Percentiles rank a stretch among this genome's conserved stretches.
These are phyloP conservation scores for Elsinoe necatrix DNA, from an alignment of 2,329 filamentous ascomycete genomes.

Conservation along the genomic window DNA sequence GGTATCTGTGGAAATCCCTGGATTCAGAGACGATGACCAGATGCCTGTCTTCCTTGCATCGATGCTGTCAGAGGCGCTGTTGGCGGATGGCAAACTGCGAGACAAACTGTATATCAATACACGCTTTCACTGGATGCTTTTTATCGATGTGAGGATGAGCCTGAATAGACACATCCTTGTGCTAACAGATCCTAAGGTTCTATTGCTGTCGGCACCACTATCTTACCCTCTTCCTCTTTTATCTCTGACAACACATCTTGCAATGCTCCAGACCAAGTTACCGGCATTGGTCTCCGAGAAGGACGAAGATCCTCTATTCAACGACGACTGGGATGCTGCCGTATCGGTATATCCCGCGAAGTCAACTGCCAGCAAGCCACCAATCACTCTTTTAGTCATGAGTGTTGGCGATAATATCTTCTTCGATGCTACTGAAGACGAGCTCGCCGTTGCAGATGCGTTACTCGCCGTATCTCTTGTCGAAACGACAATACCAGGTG, in stretches of 20 bases:
- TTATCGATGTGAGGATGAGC: slow-evolving; percentile 66
- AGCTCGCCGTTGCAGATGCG: slow-evolving; percentile 85
- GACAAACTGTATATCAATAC: slow-evolving; percentile 76
- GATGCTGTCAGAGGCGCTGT: slow-evolving; percentile 80
- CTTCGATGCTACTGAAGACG: slow-evolving; percentile 85
- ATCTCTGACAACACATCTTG: slow-evolving; percentile 86
- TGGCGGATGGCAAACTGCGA: slow-evolving; percentile 58
- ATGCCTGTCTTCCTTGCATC: slow-evolving; percentile 77
- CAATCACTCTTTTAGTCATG: slow-evolving; percentile 84
- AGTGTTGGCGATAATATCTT: slow-evolving; percentile 80
- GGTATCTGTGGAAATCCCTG: slow-evolving; percentile 83
- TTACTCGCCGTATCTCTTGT: slow-evolving; percentile 78
- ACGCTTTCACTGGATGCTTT: slow-evolving; percentile 93
- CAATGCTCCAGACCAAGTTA: slow-evolving; percentile 76
- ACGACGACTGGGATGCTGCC: slow-evolving; percentile 92
- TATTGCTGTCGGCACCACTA: slow-evolving; percentile 84
- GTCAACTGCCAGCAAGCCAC: slow-evolving; percentile 47
- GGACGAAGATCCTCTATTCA: slow-evolving; percentile 94
- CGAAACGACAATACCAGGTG: slow-evolving; percentile 20
- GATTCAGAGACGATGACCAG: slow-evolving; percentile 82
- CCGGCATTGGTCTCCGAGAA: slow-evolving; percentile 78
- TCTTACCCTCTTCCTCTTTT: slow-evolving; percentile 91
- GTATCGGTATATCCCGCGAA: slow-evolving; percentile 62
- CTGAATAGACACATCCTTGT: too few species aligned
- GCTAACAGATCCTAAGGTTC: slow-evolving; percentile 50